Evolutionary conservation across 2,329 filamentous ascomycete species (phyloP), one percentile per base, ranked within the genome.

Genomic region (Colletotrichum liaoningense): DNA sequence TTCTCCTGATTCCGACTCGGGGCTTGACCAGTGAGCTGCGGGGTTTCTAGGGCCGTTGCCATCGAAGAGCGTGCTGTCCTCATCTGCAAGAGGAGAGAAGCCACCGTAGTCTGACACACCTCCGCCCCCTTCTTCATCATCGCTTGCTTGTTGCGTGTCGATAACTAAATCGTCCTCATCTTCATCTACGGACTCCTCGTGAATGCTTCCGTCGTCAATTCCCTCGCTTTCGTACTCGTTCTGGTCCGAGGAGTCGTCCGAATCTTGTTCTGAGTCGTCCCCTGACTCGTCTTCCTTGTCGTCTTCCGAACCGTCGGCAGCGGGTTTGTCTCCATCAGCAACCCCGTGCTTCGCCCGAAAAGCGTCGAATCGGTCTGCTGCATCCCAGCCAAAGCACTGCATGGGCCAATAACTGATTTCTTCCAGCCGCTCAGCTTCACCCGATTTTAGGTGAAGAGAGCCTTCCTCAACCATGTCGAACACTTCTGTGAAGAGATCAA

Each of bases 211-310:
- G 59, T 84, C 83, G 49, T 84, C 83, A 7, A 85, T 84, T 0
- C 82, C 82, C 0, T 83, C 82, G 56, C 83, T 83, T 52, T 85
- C 84, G 19, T 85, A 84, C 57, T 81, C 78, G 0, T 79, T 77
- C 0, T 72, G 69, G 0, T 76, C 72, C 8, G 72, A 67, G 5
- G 75, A 75, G n/a, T 74, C 57, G 14, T 66, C 66, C 1, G 60
- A 62, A 0, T 56, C 56, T 4, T 62, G 5, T 8, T 62, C 14
- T 14, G 65, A 62, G 3, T 30, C 63, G 7, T 14, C 42, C n/a
- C 19, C 26, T 12, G 49, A 63, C 14, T 24, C 26, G 5, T 63
- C 60, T 49, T 33, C 26, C 9, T 52, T n/a, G 3, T 70, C 49
- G 5, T 55, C 42, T 24, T 58, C 52, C 2, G 65, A 64, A 4